A percentile compares a stretch with the other conserved stretches of the same genome.
Conservation (phyloP, 306 rosid species). For the Pterocarpus santalinus region DNA sequence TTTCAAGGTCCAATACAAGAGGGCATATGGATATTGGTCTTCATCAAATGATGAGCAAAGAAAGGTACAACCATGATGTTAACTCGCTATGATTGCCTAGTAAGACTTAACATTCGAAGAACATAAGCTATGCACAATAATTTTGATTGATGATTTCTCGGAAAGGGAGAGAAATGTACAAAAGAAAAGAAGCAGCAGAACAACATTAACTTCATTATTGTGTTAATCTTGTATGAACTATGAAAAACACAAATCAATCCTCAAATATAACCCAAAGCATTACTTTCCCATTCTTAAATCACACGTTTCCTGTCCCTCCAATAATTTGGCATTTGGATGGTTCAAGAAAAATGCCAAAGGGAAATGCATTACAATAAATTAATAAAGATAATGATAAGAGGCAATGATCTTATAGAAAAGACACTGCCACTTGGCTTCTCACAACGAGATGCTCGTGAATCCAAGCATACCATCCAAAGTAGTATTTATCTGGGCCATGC, state of each 20-base stretch:
- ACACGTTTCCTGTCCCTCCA: too few species aligned
- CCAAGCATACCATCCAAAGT: constrained; percentile 88
- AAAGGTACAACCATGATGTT: not conserved
- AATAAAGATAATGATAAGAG: not conserved
- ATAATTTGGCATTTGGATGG: constrained; percentile 15
- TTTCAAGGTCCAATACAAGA: too few species aligned
- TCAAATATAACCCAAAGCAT: not conserved
- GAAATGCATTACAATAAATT: not conserved
- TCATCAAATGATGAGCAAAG: not conserved
- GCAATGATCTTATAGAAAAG: constrained; percentile 45
- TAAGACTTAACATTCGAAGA: not conserved
- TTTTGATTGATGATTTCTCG: too few species aligned
- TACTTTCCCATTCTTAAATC: constrained; percentile 14
- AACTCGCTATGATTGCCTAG: not conserved
- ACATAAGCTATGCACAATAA: too few species aligned
- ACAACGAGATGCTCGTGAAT: constrained; percentile 54
- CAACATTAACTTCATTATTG: not conserved
- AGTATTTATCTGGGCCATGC: constrained; percentile 48
- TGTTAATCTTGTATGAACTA: not conserved
- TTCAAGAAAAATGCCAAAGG: constrained; percentile 15
- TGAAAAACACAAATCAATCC: not conserved
- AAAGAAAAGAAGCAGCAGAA: not conserved
- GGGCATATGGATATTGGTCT: not conserved
- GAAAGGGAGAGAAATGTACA: too few species aligned
- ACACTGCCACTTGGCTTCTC: constrained; percentile 82